These are phyloP conservation scores for Guadua angustifolia DNA, from an alignment of 176 grass and related monocot species.

Conservation along the genomic window DNA sequence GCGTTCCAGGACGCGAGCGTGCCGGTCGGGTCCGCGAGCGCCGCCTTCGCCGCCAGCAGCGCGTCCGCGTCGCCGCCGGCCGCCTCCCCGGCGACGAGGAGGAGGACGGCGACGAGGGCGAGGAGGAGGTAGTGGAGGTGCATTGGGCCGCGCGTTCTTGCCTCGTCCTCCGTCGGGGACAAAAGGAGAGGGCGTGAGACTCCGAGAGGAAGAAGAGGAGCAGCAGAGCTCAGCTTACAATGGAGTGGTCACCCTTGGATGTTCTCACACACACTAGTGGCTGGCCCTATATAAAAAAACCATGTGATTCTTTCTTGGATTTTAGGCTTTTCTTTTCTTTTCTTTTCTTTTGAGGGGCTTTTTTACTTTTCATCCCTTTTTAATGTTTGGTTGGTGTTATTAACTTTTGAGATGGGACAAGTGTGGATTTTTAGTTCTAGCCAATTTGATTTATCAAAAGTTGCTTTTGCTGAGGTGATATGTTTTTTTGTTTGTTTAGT, in stretches of 20 bases:
- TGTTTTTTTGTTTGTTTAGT: neutral
- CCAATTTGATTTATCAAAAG: slow-evolving; percentile 18
- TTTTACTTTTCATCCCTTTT: neutral
- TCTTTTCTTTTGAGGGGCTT: neutral
- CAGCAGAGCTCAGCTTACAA: neutral
- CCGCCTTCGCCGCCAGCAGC: slow-evolving; percentile 66
- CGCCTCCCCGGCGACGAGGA: slow-evolving; percentile 3
- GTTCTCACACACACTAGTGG: neutral
- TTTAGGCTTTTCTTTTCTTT: neutral
- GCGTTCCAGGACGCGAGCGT: slow-evolving; percentile 60
- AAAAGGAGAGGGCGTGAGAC: slow-evolving; percentile 26
- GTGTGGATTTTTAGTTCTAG: neutral
- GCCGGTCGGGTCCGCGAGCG: slow-evolving; percentile 55
- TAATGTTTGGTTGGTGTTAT: neutral
- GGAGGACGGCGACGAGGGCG: slow-evolving; percentile 9
- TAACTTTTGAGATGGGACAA: neutral
- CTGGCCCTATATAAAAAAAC: slow-evolving; percentile 23
- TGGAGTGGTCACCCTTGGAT: neutral
- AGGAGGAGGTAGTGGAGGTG: slow-evolving; percentile 17
- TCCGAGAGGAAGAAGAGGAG: neutral
- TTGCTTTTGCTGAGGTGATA: neutral
- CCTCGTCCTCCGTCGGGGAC: slow-evolving; percentile 18
- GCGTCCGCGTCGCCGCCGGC: slow-evolving; percentile 47
- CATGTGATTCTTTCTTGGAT: slow-evolving; percentile 46
- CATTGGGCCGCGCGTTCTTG: slow-evolving; percentile 31